A percentile compares a stretch with the other conserved stretches of the same genome.
Conservation (phyloP, 192 early-diverging fungal genomes). For the Chytriomyces confervae region DNA sequence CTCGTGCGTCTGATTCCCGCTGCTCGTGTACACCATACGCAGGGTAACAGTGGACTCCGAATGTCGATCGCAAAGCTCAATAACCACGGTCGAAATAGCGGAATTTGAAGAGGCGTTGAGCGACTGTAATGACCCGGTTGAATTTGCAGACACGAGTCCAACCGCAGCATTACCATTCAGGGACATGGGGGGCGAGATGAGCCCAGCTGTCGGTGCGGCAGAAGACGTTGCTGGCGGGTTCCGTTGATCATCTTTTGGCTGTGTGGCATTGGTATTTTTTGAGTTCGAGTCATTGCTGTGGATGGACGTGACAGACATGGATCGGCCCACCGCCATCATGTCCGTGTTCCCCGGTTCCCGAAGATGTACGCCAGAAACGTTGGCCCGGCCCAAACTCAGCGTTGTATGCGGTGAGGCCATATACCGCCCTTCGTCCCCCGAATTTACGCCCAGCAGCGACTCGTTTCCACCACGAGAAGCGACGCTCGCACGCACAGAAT, state of each 20-base stretch:
- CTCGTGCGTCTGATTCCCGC: conserved; percentile 45
- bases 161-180: not conserved
- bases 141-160: not conserved
- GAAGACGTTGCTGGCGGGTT: no score
- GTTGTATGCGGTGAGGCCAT: not conserved
- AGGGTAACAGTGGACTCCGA: conserved; percentile 38
- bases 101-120: not conserved
- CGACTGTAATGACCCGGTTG: not conserved
- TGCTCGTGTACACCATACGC: conserved; percentile 48
- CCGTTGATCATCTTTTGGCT: no score
- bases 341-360: conserved; percentile 3
- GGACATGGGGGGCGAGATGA: not conserved
- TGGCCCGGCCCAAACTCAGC: not conserved
- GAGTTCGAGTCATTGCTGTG: not conserved
- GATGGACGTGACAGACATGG: not conserved
- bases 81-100: conserved; percentile 13
- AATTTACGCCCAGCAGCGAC: not conserved
- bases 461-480: not conserved
- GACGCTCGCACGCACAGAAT: not conserved
- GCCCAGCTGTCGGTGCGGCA: no score
- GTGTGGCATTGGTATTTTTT: no score
- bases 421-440: not conserved
- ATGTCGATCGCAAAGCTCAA: conserved; percentile 45
- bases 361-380: not conserved
- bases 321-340: not conserved